phyloP scores from a whole-genome alignment of 1,284 basidiomycete genomes.

The Tausonia pullulans region DNA sequence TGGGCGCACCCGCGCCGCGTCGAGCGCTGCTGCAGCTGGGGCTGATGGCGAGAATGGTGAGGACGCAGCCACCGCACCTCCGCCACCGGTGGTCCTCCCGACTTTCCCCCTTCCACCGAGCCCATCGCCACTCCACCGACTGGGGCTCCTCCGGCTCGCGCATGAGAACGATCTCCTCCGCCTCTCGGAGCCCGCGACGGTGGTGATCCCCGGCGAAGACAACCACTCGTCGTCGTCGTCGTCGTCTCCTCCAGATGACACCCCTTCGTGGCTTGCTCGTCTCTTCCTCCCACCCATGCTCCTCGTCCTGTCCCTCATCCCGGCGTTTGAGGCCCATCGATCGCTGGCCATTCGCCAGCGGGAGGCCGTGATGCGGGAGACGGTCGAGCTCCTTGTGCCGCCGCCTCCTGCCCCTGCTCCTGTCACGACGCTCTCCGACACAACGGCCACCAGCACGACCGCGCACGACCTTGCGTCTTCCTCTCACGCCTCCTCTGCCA shows the following conservation, averaged over 20 bases:
- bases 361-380: slow-evolving; percentile 9
- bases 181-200: neutral
- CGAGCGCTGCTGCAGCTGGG: neutral
- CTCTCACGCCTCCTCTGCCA: neutral
- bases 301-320: slow-evolving; percentile 5
- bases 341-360: neutral
- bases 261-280: neutral
- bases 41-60: neutral
- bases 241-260: neutral
- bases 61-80: neutral
- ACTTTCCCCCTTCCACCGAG: neutral
- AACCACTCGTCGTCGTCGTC: neutral
- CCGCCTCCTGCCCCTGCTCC: neutral
- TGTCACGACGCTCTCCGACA: neutral
- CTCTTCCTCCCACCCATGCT: slow-evolving; percentile 5
- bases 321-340: slow-evolving; percentile 7
- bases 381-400: neutral
- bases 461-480: neutral
- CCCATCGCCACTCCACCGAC: neutral
- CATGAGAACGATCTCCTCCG: neutral
- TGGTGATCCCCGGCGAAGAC: neutral
- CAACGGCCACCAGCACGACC: neutral
- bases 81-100: neutral
- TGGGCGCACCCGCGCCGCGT: neutral
- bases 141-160: neutral